Evolutionary conservation across 805 yeast genomes (phyloP).

Genomic region (Metschnikowia lochheadii): DNA sequence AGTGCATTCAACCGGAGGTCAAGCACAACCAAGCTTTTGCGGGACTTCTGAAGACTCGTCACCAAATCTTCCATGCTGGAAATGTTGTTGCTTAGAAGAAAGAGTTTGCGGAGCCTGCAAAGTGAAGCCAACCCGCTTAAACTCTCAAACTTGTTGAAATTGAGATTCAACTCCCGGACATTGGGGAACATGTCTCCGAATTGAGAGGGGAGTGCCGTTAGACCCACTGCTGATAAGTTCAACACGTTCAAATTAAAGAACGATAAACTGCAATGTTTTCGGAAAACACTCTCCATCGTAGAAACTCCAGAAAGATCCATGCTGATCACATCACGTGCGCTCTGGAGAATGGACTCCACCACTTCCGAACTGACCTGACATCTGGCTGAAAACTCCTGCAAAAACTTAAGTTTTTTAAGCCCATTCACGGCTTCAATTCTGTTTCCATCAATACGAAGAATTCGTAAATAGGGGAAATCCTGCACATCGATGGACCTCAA

Average conservation of each 20-base stretch:
- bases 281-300: conserved; percentile 3
- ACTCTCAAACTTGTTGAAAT: conserved; percentile 43
- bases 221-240: conserved; percentile 45
- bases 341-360: conserved; percentile 18
- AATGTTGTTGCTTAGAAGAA: conserved; percentile 45
- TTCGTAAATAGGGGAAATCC: conserved; percentile 37
- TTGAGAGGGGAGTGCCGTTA: conserved; percentile 34
- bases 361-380: conserved; percentile 24
- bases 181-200: conserved; percentile 43
- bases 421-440: conserved; percentile 22
- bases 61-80: conserved; percentile 30
- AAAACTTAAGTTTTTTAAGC: conserved; percentile 24
- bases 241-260: conserved; percentile 38
- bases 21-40: conserved; percentile 33
- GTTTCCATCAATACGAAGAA: conserved; percentile 46
- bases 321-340: conserved; percentile 24
- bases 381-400: conserved; percentile 44
- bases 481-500: conserved; percentile 29
- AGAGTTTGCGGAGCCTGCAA: conserved; percentile 35
- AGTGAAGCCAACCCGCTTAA: conserved; percentile 32
- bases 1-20: conserved; percentile 51
- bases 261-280: not conserved
- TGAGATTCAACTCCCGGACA: conserved; percentile 44
- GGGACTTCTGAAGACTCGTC: conserved; percentile 24
- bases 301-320: conserved; percentile 42